These are phyloP conservation scores for Pythium aristosporum DNA, from an alignment of 352 stramenopile genomes.

Conservation along the genomic window DNA sequence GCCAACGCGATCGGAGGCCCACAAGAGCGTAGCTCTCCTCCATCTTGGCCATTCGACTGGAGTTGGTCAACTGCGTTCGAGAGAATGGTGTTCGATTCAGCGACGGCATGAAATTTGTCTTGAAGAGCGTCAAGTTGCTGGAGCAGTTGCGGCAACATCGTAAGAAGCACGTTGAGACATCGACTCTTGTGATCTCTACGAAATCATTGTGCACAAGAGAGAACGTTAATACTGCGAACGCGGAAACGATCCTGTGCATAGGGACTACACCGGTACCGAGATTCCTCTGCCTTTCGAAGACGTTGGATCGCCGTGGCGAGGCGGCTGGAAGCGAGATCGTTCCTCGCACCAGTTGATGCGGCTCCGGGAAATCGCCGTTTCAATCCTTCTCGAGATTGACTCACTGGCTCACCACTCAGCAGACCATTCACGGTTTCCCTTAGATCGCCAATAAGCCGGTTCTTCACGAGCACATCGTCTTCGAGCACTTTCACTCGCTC, in stretches of 20 bases:
- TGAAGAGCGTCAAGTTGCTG: conserved; percentile 49
- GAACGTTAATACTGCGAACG: background rate
- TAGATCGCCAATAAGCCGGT: conserved; percentile 30
- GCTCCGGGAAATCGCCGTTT: conserved; percentile 1
- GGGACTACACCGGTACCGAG: conserved; percentile 24
- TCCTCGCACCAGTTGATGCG: background rate
- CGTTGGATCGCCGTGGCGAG: conserved; percentile 36
- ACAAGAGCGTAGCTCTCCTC: background rate
- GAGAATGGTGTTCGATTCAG: conserved; percentile 57
- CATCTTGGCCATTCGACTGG: conserved; percentile 6
- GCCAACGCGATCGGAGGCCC: conserved; percentile 36
- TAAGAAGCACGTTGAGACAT: conserved; percentile 44
- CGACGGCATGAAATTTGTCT: conserved; percentile 40
- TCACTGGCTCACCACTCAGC: conserved; percentile 2
- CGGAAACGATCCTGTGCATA: background rate
- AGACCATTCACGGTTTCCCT: conserved; percentile 38
- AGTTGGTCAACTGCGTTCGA: conserved; percentile 42
- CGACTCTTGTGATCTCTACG: conserved; percentile 44
- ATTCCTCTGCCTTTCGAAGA: conserved; percentile 36
- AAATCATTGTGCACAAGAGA: background rate
- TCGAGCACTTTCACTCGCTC: conserved; percentile 44
- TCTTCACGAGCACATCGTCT: conserved; percentile 39
- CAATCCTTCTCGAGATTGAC: background rate
- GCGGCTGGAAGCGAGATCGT: conserved; percentile 20
- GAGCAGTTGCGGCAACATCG: conserved; percentile 40